These are phyloP conservation scores for Fraxinus sp. DNA, from an alignment of 305 asterid genomes.

Conservation along the genomic window DNA sequence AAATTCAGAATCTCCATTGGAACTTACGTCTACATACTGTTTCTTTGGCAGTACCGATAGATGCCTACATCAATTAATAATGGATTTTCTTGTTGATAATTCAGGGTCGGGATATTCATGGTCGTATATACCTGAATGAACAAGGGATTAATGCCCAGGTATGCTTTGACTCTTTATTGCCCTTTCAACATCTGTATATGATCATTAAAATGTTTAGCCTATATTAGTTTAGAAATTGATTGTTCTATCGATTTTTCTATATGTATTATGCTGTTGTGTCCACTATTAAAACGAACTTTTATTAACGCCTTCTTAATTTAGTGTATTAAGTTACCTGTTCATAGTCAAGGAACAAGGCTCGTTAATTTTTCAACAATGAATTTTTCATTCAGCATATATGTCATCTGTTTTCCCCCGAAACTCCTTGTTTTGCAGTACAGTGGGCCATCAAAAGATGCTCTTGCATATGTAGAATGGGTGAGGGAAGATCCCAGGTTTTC, in stretches of 20 bases:
- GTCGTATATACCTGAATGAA: conserved; percentile 87
- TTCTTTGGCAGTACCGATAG: conserved; percentile 3
- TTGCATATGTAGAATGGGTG: conserved; percentile 80
- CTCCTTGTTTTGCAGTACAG: conserved; percentile 74
- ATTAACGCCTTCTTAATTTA: not conserved
- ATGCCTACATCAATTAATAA: not conserved
- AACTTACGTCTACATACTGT: not conserved
- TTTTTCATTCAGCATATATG: not conserved
- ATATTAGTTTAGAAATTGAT: not conserved
- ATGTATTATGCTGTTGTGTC: not conserved
- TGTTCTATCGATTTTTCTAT: not conserved
- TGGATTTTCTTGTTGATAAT: conserved; percentile 22
- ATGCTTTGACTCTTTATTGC: conserved; percentile 16
- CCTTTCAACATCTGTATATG: not conserved
- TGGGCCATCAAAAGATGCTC: conserved; percentile 84
- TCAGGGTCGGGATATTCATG: conserved; percentile 80
- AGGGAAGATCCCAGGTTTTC: conserved; percentile 73
- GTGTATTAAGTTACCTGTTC: not conserved
- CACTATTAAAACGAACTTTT: not conserved
- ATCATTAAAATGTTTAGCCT: not conserved
- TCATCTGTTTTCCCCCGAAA: conserved; percentile 13
- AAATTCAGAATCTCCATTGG: not conserved
- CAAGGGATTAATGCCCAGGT: conserved; percentile 99
- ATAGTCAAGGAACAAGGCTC: not conserved
- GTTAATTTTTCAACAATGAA: not conserved